Evolutionary conservation across 345 rosid genomes (phyloP).

Genomic region (Crucihimalaya himalaica): DNA sequence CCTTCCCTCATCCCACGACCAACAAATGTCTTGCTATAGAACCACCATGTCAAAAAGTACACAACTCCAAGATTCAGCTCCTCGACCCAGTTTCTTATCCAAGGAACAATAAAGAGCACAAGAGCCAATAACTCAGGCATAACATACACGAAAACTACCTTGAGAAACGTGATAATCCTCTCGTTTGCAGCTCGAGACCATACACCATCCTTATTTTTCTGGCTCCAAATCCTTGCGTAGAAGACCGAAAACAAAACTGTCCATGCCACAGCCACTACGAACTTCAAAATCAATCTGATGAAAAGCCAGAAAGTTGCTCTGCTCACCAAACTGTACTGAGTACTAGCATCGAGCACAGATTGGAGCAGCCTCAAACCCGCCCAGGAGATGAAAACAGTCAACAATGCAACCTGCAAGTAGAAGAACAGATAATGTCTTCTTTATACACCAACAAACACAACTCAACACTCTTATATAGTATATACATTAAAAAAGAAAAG

Average conservation of each 20-base stretch:
- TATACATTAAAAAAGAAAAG: conserved; percentile 9
- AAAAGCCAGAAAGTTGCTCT: conserved; percentile 63
- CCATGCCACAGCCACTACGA: conserved; percentile 68
- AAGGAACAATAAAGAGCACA: conserved; percentile 71
- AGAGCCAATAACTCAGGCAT: conserved; percentile 79
- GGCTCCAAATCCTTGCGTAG: conserved; percentile 81
- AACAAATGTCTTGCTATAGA: conserved; percentile 70
- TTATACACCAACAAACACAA: conserved; percentile 11
- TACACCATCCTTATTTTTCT: conserved; percentile 54
- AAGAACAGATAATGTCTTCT: conserved; percentile 1
- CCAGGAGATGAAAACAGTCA: conserved; percentile 90
- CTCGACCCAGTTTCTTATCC: conserved; percentile 77
- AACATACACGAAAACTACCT: conserved; percentile 63
- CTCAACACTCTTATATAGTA: conserved; percentile 13
- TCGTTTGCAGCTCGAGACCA: conserved; percentile 69
- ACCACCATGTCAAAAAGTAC: conserved; percentile 86
- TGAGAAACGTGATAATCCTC: conserved; percentile 60
- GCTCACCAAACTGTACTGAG: conserved; percentile 82
- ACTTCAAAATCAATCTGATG: conserved; percentile 77
- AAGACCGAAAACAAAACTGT: conserved; percentile 70
- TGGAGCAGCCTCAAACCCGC: conserved; percentile 66
- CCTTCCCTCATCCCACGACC: conserved; percentile 96
- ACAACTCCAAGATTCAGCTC: conserved; percentile 63
- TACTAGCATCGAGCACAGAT: conserved; percentile 80
- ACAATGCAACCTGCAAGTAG: conserved; percentile 61